Percentiles rank a stretch among this genome's conserved stretches.
phyloP scores from a whole-genome alignment of 2,329 filamentous ascomycete genomes.

The Penicillium sp. region DNA sequence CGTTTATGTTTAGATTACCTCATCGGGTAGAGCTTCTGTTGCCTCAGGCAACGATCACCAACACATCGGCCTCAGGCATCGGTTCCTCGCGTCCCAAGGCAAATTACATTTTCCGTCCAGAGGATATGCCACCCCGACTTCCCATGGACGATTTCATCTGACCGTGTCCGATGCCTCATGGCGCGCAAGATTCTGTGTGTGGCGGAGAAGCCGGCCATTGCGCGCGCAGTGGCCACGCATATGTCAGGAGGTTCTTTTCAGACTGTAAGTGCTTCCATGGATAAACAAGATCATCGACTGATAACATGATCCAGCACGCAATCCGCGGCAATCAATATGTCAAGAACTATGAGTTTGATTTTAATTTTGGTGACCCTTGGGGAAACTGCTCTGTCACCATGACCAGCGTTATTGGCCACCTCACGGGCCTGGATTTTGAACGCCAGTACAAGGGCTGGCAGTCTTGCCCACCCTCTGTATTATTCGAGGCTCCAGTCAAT shows the following conservation, averaged over 20 bases:
- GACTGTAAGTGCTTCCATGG: conserved; percentile 57
- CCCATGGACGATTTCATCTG: conserved; percentile 8
- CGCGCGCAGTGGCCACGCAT: conserved; percentile 89
- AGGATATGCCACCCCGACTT: conserved; percentile 5
- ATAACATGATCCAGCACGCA: conserved; percentile 56
- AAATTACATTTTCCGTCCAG: conserved; percentile 13
- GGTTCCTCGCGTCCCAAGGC: conserved; percentile 12
- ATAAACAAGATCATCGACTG: conserved; percentile 13
- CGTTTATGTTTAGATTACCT: conserved; percentile 22
- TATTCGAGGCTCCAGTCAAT: conserved; percentile 80
- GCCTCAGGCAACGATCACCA: conserved; percentile 14
- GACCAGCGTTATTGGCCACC: conserved; percentile 89
- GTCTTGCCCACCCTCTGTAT: conserved; percentile 71
- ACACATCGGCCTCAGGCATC: conserved; percentile 1
- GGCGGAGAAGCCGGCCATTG: conserved; percentile 89
- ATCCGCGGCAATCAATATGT: conserved; percentile 72
- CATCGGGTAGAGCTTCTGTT: conserved; percentile 10
- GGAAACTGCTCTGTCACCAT: conserved; percentile 83
- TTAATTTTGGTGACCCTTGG: conserved; percentile 80
- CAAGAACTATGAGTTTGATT: conserved; percentile 93
- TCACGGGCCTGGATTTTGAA: conserved; percentile 78
- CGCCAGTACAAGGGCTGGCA: conserved; percentile 75
- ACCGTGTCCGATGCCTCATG: conserved; percentile 30
- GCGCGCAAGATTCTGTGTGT: conserved; percentile 68
- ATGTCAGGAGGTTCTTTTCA: conserved; percentile 74